These are phyloP conservation scores for Plectranthus barbatus DNA, from an alignment of 257 asterid species.

Conservation along the genomic window DNA sequence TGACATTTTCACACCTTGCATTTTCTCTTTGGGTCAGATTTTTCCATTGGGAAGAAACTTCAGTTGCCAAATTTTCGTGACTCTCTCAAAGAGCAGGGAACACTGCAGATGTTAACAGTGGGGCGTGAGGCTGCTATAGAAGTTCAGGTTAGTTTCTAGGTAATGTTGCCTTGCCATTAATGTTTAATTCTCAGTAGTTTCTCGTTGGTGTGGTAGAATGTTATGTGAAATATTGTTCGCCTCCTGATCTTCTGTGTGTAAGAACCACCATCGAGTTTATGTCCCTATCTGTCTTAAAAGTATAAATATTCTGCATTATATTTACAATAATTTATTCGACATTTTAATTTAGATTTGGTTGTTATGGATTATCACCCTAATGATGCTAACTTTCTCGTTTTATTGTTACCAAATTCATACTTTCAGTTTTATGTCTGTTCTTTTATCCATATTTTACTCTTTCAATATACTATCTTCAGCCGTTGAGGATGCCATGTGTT, in stretches of 20 bases:
- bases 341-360: too few relatives aligned
- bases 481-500: not conserved
- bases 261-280: not conserved
- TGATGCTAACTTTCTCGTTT: not conserved
- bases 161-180: slow-evolving; percentile 3
- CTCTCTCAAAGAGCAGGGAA: slow-evolving; percentile 80
- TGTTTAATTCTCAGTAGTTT: not conserved
- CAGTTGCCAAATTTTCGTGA: slow-evolving; percentile 93
- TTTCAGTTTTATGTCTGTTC: not conserved
- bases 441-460: slow-evolving; percentile 1
- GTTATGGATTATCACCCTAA: too few relatives aligned
- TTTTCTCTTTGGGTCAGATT: slow-evolving; percentile 87
- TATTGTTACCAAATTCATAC: not conserved
- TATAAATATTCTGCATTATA: too few relatives aligned
- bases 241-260: not conserved
- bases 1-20: slow-evolving; percentile 52
- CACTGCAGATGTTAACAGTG: slow-evolving; percentile 86
- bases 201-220: slow-evolving; percentile 6
- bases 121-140: slow-evolving; percentile 99
- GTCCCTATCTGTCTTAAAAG: too few relatives aligned
- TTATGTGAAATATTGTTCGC: slow-evolving; percentile 2
- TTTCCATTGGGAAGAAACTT: slow-evolving; percentile 71
- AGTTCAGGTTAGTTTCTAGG: slow-evolving; percentile 66
- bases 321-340: not conserved
- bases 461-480: slow-evolving; percentile 3